Base-by-base conservation (phyloP, 352 stramenopile genomes). In the Phytophthora idaei region DNA sequence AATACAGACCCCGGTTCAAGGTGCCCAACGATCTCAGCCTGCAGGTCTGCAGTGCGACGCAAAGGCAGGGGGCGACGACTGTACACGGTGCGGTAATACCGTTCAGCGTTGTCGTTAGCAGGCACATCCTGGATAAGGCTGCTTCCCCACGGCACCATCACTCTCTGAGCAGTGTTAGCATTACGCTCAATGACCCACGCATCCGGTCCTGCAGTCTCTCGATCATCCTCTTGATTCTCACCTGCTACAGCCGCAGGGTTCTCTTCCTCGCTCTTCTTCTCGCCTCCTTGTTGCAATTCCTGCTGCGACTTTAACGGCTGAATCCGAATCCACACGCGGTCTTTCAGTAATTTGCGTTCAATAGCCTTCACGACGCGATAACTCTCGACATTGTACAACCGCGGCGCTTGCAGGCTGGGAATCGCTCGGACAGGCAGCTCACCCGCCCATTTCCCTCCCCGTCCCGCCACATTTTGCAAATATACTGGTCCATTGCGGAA, bases 181-280 rank as follows among this genome's bases (percentile, higher is more conserved):
- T 93, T 90, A 28, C 83, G 83, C 54, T 93, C 85, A 34, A 93
- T 84, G 17, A 93, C 74, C 85, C 85, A 93, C 9, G 80, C 83
- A 59, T 88, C 78, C 0, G 57, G 50, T 47, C 48, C 29, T 50
- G 58, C 45, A 15, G 17, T 62, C 57, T 63, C 55, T 15, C 12
- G 37, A 2, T 56, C 28, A 21, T 69, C 49, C 37, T 72, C 56
- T 5, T 72, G 49, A 56, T 73, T 76, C 7, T 74, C 63, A 14
- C 47, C 25, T 15, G 14, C 25, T 31, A 76, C 58, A 5, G 42
- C 27, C 15, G n/a, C 48, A 31, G 17, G 54, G 4, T 67, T 15
- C 4, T 72, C 47, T 31, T 67, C 60, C 45, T 66, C 53, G 3
- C 57, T 68, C 14, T 64, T 58, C 53, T 73, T 73, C 28, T 68